A percentile compares a stretch with the other conserved stretches of the same genome.
phyloP scores from a whole-genome alignment of 148 eudicot genomes.

The Vaccinium darrowii region DNA sequence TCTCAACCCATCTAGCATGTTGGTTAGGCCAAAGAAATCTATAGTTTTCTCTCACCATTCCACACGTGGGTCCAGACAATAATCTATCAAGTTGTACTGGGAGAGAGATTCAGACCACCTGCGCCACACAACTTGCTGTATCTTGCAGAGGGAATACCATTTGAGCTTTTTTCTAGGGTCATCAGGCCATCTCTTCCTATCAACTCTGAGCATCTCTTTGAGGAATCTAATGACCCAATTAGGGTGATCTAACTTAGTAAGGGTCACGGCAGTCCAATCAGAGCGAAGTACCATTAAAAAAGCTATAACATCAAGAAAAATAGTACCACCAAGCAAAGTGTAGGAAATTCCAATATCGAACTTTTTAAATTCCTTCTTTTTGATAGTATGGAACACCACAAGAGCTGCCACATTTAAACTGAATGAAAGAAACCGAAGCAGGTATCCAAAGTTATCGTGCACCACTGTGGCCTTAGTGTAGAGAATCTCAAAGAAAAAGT shows the following conservation, averaged over 20 bases:
- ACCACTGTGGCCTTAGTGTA: slow-evolving; percentile 44
- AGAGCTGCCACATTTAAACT: slow-evolving; percentile 13
- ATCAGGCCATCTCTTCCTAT: background rate
- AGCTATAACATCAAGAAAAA: slow-evolving; percentile 36
- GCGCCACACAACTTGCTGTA: slow-evolving; percentile 2
- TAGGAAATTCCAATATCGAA: slow-evolving; percentile 33
- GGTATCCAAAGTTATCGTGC: slow-evolving; percentile 20
- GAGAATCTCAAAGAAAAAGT: slow-evolving; percentile 45
- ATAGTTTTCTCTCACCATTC: background rate
- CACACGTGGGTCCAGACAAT: slow-evolving; percentile 22
- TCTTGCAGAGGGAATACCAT: background rate
- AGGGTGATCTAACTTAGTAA: background rate
- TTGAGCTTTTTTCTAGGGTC: background rate
- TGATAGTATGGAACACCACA: slow-evolving; percentile 14
- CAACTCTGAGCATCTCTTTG: background rate
- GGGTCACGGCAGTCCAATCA: slow-evolving; percentile 31
- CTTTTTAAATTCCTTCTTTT: slow-evolving; percentile 11
- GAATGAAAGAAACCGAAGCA: slow-evolving; percentile 22
- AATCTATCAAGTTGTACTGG: slow-evolving; percentile 29
- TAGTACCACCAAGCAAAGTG: slow-evolving; percentile 27
- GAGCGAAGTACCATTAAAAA: slow-evolving; percentile 34
- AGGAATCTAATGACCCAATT: background rate
- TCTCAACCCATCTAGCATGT: slow-evolving; percentile 21
- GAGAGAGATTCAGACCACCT: slow-evolving; percentile 34
- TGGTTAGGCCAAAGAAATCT: slow-evolving; percentile 19